Base-by-base conservation (phyloP, 108 stramenopile genomes). In the Fragilariopsis cylindrus region DNA sequence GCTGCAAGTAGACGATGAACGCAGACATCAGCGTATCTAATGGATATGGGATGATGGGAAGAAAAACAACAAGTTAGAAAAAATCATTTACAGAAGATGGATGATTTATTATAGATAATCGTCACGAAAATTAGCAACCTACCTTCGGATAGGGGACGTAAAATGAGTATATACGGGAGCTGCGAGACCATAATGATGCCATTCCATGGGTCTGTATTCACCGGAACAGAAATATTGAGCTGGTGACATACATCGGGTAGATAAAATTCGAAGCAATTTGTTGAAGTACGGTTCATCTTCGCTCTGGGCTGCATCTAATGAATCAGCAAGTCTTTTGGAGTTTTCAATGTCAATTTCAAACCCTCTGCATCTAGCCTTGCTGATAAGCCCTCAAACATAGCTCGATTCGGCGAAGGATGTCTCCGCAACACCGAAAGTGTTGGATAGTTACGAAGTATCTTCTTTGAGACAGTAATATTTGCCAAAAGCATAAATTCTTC, bases 101-200 rank as follows among this genome's bases (percentile, higher is more conserved):
- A 62, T 62, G 18, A 62, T n/a, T 13, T 18, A 62, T 21, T 21
- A 62, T 2, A 19, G 16, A 19, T 18, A 15, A 13, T 30, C 30
- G 30, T 30, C 30, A 30, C 30, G 83, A 69, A 90, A 88, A 30
- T 5, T 40, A 9, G 18, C 43, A 60, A 44, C 47, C 21, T 63
- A 69, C 44, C 75, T 43, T 40, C 99, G 98, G 72, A 99, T 99
- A 21, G 99, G 99, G 7, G 95, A 96, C 7, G 99, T 99, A 79
- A 99, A 99, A 75, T 99, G 99, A 1, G 98, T 99, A 81, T 99
- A 99, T 9, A 99, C 93, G 3, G 97, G 97, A n/a, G 98, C 96
- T 6, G 98, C 99, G 2, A 99, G 90, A 58, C 99, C 99, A 73
- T 99, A 99, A 85, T 99, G 99, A 69, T 90, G 90, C 91, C 92